phyloP scores from a whole-genome alignment of 495 filamentous ascomycete species.

The Penicillium steckii region DNA sequence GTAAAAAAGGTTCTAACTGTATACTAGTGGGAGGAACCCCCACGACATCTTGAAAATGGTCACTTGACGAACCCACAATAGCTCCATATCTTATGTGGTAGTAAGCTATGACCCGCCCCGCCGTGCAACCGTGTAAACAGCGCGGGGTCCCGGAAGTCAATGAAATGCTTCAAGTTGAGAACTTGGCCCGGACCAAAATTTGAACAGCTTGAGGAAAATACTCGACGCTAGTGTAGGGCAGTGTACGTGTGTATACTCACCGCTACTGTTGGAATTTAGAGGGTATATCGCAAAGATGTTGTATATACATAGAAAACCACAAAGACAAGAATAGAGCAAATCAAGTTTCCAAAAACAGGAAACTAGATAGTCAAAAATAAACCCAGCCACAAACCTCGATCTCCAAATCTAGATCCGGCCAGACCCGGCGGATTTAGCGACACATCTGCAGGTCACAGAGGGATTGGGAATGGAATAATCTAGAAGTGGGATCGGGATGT shows the following conservation, averaged over 20 bases:
- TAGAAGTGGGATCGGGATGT: slow-evolving; percentile 6
- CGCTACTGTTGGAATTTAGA: too few species aligned
- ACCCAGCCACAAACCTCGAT: not conserved
- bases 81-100: not conserved
- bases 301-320: too few species aligned
- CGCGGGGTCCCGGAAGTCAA: not conserved
- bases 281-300: too few species aligned
- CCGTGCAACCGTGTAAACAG: not conserved
- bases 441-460: not conserved
- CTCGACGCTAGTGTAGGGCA: too few species aligned
- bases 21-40: not conserved
- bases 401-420: not conserved
- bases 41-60: not conserved
- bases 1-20: not conserved
- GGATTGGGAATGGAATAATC: slow-evolving; percentile 1
- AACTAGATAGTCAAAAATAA: too few species aligned
- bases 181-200: not conserved
- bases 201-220: not conserved
- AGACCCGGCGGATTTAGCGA: not conserved
- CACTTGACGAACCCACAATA: not conserved
- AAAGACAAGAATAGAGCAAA: too few species aligned
- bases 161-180: too few species aligned
- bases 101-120: not conserved
- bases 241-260: too few species aligned
- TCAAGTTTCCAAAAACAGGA: too few species aligned